Conservation (phyloP, 1,284 basidiomycete species). For the Cutaneotrichosporon sp. region DNA sequence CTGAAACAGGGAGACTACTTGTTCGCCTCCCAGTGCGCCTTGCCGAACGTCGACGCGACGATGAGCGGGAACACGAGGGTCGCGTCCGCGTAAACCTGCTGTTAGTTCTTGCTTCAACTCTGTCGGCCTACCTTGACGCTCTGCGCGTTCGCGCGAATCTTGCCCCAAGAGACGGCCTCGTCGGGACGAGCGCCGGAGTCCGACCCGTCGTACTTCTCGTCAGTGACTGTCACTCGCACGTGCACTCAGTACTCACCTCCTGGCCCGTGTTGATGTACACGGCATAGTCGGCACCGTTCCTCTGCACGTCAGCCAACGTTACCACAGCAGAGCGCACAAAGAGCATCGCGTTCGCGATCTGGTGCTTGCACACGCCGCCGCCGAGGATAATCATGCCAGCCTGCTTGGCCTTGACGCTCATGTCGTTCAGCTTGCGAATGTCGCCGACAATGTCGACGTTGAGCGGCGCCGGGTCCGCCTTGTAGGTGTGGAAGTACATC, state of each 20-base stretch:
- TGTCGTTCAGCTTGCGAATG: constrained; percentile 88
- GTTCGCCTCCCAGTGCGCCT: constrained; percentile 56
- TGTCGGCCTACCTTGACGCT: constrained; percentile 90
- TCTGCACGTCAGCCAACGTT: constrained; percentile 5
- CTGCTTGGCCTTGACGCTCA: constrained; percentile 82
- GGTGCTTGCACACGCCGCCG: constrained; percentile 98
- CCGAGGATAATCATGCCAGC: constrained; percentile 99
- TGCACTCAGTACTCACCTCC: constrained; percentile 58
- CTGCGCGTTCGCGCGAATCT: constrained; percentile 88
- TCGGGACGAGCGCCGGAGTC: constrained; percentile 97
- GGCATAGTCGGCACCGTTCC: constrained; percentile 96
- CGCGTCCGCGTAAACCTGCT: constrained; percentile 63
- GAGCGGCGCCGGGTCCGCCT: constrained; percentile 72
- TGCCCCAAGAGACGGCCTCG: constrained; percentile 99
- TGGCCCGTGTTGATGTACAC: constrained; percentile 99
- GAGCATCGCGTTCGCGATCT: constrained; percentile 99
- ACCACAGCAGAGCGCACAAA: constrained; percentile 69
- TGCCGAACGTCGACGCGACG: constrained; percentile 82
- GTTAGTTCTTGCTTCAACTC: too few species aligned
- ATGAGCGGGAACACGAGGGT: constrained; percentile 88
- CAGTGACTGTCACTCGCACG: background rate
- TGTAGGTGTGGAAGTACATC: constrained; percentile 99
- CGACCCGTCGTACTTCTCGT: constrained; percentile 79
- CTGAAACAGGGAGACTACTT: background rate
- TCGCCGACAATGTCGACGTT: constrained; percentile 93